Evolutionary conservation across 495 filamentous ascomycete genomes (phyloP).

Genomic region (Terfezia claveryi): DNA sequence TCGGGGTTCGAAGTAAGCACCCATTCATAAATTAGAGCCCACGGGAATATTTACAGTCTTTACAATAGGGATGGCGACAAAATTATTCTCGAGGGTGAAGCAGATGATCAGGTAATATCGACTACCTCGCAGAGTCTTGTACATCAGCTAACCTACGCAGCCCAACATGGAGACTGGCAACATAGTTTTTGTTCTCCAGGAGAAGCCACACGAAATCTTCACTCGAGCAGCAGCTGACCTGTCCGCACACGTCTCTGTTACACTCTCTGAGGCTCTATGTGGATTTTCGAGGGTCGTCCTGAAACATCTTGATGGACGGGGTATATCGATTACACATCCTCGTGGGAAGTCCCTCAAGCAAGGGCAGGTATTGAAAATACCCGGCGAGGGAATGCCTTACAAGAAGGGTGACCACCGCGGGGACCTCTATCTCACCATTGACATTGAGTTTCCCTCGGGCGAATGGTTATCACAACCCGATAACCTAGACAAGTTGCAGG

Average conservation of each 20-base stretch:
- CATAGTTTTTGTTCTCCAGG: conserved; percentile 67
- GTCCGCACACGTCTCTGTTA: conserved; percentile 53
- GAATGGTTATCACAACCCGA: conserved; percentile 54
- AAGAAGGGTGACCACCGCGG: conserved; percentile 68
- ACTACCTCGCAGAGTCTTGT: neutral
- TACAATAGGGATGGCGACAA: conserved; percentile 43
- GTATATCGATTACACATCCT: conserved; percentile 57
- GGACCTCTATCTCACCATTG: conserved; percentile 67
- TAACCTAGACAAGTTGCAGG: conserved; percentile 32
- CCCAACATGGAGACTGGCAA: conserved; percentile 83
- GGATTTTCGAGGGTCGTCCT: conserved; percentile 81
- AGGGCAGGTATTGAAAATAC: conserved; percentile 60
- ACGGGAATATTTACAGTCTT: conserved; percentile 13
- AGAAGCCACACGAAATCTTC: conserved; percentile 63
- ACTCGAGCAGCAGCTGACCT: conserved; percentile 64
- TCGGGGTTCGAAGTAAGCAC: conserved; percentile 42
- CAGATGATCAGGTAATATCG: conserved; percentile 38
- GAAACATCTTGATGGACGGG: conserved; percentile 83
- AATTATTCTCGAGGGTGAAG: conserved; percentile 81
- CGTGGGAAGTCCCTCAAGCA: conserved; percentile 56
- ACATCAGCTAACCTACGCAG: neutral
- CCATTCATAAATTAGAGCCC: conserved; percentile 9
- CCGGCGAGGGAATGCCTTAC: conserved; percentile 79
- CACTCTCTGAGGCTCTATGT: conserved; percentile 60
- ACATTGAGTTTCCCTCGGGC: conserved; percentile 72